Percentiles rank a stretch among this genome's conserved stretches.
phyloP scores from a whole-genome alignment of 1,284 basidiomycete species.

The Fereydounia khargensis region DNA sequence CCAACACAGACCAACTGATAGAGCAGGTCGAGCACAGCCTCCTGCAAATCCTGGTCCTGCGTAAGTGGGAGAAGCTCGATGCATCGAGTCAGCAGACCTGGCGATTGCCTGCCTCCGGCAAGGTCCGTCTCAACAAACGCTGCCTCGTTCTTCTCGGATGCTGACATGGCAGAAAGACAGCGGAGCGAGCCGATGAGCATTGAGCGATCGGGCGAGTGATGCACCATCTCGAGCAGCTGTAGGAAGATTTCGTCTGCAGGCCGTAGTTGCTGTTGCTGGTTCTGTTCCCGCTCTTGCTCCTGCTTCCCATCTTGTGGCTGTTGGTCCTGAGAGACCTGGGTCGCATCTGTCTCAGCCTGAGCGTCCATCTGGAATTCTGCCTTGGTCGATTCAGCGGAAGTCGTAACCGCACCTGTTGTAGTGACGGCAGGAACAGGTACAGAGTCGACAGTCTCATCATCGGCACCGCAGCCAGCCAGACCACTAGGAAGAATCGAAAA shows the following conservation, averaged over 20 bases:
- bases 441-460: no score
- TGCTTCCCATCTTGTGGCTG: no score
- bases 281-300: no score
- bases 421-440: no score
- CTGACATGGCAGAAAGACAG: slow-evolving; percentile 37
- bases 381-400: no score
- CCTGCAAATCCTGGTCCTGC: slow-evolving; percentile 44
- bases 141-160: slow-evolving; percentile 36
- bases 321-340: no score
- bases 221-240: slow-evolving; percentile 27
- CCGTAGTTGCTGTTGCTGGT: neutral
- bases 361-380: no score
- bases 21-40: slow-evolving; percentile 45
- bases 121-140: slow-evolving; percentile 35
- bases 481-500: neutral
- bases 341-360: no score
- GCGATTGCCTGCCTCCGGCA: slow-evolving; percentile 18
- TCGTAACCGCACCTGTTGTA: no score
- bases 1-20: slow-evolving; percentile 47
- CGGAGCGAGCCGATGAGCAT: slow-evolving; percentile 44
- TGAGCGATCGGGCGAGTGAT: slow-evolving; percentile 43
- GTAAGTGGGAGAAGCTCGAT: slow-evolving; percentile 45
- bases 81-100: slow-evolving; percentile 38
- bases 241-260: slow-evolving; percentile 35
- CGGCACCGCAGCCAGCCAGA: neutral